Conservation (phyloP, 305 asterid genomes). For the Rubia peregrina region DNA sequence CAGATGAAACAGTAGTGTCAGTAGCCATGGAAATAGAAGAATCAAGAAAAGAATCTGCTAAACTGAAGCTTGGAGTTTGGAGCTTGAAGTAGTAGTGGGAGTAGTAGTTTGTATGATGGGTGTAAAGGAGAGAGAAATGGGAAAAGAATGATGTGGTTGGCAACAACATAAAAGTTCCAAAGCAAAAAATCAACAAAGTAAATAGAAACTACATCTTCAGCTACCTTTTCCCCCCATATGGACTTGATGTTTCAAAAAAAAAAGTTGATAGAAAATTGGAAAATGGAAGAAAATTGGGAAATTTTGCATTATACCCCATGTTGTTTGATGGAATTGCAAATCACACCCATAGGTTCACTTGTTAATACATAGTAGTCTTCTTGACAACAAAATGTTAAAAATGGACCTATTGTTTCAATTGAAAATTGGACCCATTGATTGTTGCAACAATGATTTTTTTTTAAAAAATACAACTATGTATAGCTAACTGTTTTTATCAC, state of each 20-base stretch:
- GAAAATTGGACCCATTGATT: too few relatives aligned
- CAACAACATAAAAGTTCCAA: conserved; percentile 41
- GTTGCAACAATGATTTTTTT: too few relatives aligned
- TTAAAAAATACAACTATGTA: too few relatives aligned
- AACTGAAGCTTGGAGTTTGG: neutral
- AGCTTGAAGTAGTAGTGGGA: neutral
- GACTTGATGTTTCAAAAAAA: neutral
- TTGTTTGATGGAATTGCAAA: neutral
- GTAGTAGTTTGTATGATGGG: neutral
- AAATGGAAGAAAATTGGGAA: neutral
- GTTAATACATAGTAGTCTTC: neutral
- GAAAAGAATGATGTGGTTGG: conserved; percentile 67
- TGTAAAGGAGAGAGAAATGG: conserved; percentile 14
- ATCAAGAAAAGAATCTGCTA: conserved; percentile 7
- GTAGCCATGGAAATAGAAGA: conserved; percentile 54
- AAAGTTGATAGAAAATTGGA: neutral
- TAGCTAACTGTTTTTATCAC: too few relatives aligned
- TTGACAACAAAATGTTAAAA: neutral
- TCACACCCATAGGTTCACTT: neutral
- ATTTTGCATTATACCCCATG: neutral
- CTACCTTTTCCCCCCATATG: neutral
- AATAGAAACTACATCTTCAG: conserved; percentile 13
- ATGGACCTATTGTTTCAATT: too few relatives aligned
- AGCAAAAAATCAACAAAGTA: conserved; percentile 34
- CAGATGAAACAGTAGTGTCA: conserved; percentile 41